phyloP scores from a whole-genome alignment of 305 asterid species.

The Ilex paraguariensis region DNA sequence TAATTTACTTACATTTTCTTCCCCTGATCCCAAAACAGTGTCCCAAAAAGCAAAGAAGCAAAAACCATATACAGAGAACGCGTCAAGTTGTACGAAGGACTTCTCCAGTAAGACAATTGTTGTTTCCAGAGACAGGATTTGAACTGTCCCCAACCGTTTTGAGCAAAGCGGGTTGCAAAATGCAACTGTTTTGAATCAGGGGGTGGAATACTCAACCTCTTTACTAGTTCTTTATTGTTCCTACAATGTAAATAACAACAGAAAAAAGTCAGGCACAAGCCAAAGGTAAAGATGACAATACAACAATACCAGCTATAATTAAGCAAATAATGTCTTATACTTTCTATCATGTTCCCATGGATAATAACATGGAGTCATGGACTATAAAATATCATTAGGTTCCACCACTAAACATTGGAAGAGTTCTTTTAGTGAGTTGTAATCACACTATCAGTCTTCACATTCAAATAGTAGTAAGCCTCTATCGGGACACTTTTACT shows the following conservation, averaged over 20 bases:
- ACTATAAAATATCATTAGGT: too few species aligned
- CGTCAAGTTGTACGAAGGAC: conserved; percentile 57
- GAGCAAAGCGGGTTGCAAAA: conserved; percentile 41
- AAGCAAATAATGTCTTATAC: too few species aligned
- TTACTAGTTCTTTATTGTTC: conserved; percentile 39
- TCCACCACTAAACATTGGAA: too few species aligned
- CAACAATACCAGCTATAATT: too few species aligned
- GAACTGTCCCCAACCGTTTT: conserved; percentile 50
- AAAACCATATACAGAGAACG: conserved; percentile 36
- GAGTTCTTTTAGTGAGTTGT: too few species aligned
- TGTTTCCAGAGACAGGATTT: conserved; percentile 69
- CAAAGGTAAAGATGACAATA: too few species aligned
- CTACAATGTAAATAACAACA: conserved; percentile 21
- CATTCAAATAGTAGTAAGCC: too few species aligned
- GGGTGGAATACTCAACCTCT: conserved; percentile 34
- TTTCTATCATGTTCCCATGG: too few species aligned
- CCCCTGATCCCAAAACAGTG: conserved; percentile 50
- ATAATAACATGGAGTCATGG: too few species aligned
- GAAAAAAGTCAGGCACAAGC: conserved; percentile 1
- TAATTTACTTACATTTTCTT: conserved; percentile 34
- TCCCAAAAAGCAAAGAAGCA: conserved; percentile 37
- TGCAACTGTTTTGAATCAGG: conserved; percentile 45
- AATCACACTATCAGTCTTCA: too few species aligned
- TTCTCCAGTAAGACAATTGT: conserved; percentile 63
- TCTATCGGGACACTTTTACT: too few species aligned